Percentiles rank a stretch among this genome's conserved stretches.
These are phyloP conservation scores for Aspergillus thermomutatus DNA, from an alignment of 2,329 filamentous ascomycete species.

Conservation along the genomic window DNA sequence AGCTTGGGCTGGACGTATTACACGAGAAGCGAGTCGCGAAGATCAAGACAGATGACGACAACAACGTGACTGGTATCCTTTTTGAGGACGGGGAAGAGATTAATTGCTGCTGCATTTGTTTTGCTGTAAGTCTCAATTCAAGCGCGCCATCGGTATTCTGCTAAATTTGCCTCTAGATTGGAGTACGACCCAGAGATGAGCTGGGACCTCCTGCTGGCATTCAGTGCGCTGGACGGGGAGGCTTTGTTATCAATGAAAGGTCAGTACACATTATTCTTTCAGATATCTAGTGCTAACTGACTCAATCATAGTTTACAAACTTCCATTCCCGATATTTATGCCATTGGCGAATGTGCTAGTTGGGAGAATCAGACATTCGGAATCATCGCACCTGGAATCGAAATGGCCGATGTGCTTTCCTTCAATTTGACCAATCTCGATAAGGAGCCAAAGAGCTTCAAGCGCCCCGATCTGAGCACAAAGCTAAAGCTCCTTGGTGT, in stretches of 20 bases:
- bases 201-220: constrained; percentile 69
- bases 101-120: constrained; percentile 78
- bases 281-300: not conserved
- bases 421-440: constrained; percentile 85
- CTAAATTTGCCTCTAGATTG: constrained; percentile 53
- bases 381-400: constrained; percentile 82
- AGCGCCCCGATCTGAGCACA: constrained; percentile 81
- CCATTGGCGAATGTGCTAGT: constrained; percentile 86
- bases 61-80: constrained; percentile 67
- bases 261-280: constrained; percentile 8
- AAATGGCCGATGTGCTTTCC: constrained; percentile 87
- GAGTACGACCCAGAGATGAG: constrained; percentile 76
- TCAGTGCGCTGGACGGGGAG: constrained; percentile 66
- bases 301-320: constrained; percentile 55
- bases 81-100: constrained; percentile 80
- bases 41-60: constrained; percentile 65
- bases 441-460: constrained; percentile 68
- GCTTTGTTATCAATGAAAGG: constrained; percentile 58
- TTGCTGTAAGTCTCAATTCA: constrained; percentile 54
- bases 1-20: constrained; percentile 76
- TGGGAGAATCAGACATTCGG: constrained; percentile 86
- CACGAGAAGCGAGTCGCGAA: constrained; percentile 70
- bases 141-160: not conserved
- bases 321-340: constrained; percentile 70
- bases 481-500: constrained; percentile 88